Base-by-base conservation (phyloP, 2,329 filamentous ascomycete species). In the Xylariaceae sp. region DNA sequence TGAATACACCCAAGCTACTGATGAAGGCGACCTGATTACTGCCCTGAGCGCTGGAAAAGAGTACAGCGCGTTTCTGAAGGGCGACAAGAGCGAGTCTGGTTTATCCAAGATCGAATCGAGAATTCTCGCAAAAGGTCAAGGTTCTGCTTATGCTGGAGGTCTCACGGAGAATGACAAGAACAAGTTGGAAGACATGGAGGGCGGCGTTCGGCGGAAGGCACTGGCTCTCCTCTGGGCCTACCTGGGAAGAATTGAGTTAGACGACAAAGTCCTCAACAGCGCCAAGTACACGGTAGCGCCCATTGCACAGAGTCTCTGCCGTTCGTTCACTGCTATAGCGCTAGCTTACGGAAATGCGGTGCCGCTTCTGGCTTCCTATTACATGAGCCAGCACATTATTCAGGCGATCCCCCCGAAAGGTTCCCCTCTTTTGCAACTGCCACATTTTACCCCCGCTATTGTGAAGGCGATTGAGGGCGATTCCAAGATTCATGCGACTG, bases 171-270 rank as follows among this genome's bases (percentile, higher is more conserved):
- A 92, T 74, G 92, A 96, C 69, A 87, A 86, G 71, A 81, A 86
- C 69, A 87, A 84, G 71, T 80, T 99, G 6, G 85, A 90, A 70
- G 85, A 92, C 66, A 76, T 96, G 60, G 94, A 97, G 53, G 88
- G 88, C 66, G 86, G 88, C 45, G 82, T 85, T 23, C 87, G 90
- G 66, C 84, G 94, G 70, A 97, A 97, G 80, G 88, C 91, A 6
- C 80, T 97, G 50, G 90, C 88, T 54, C 81, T 99, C 58, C 80
- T 99, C 13, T 99, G 95, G 94, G 92, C 94, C 48, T 97, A 99
- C 73, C 83, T 97, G 52, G 90, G 90, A 62, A 89, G 94, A 51
- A 80, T 96, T 57, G 90, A 96, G 69, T 83, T 99, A 23, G 88
- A 89, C 49, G 92, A 96, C 69, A 74, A 83, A 56, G 80, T 82